Evolutionary conservation across 139 green algal genomes (phyloP), one percentile per base, ranked within the genome.

Genomic region (Chlamydomonas sphaeroides): DNA sequence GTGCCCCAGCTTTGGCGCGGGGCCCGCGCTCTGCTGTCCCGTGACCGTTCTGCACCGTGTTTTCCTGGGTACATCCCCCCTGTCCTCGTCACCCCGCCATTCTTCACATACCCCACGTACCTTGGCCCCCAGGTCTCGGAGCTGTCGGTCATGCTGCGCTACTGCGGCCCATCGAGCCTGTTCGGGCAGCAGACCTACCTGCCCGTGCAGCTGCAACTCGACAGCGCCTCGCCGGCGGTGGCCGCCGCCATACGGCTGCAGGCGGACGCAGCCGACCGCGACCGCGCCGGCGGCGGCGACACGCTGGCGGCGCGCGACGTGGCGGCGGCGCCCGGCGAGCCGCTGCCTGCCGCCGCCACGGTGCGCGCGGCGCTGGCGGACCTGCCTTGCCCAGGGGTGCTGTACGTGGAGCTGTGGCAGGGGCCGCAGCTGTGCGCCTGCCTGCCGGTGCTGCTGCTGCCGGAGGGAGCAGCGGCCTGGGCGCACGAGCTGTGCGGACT

Each of bases 341-440:
- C 45, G 45, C 75, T 82, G 75, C 62, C 75, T 15, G 61, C 62
- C 5, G 38, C 28, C 7, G 75, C 75, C 18, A 82, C 59, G 26
- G 75, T 82, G 4, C 75, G 75, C 18, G 45, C 75, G 6, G 42
- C 42, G 42, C 62, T 84, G 65, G 20, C 33, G 28, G 77, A 20
- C 25, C 77, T 84, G 45, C 35, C 65, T 35, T 76, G 45, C 48
- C 77, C 77, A 17, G 65, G 65, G 6, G 48, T 84, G 65, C 49
- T 84, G 26, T 84, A 84, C 49, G 77, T 84, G 77, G 77, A 84
- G 77, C 49, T 84, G 10, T 84, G 77, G 77, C 77, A 84, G 28
- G 77, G 77, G 10, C 77, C 77, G 65, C 65, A 74, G 65, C 63
- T 84, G 33, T 74, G 63, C 15, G 65, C 77, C 7, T 84, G 77